Percentiles rank a stretch among this genome's conserved stretches.
Evolutionary conservation across 2,329 filamentous ascomycete genomes (phyloP).

Genomic region (Aspergillus glaucus): DNA sequence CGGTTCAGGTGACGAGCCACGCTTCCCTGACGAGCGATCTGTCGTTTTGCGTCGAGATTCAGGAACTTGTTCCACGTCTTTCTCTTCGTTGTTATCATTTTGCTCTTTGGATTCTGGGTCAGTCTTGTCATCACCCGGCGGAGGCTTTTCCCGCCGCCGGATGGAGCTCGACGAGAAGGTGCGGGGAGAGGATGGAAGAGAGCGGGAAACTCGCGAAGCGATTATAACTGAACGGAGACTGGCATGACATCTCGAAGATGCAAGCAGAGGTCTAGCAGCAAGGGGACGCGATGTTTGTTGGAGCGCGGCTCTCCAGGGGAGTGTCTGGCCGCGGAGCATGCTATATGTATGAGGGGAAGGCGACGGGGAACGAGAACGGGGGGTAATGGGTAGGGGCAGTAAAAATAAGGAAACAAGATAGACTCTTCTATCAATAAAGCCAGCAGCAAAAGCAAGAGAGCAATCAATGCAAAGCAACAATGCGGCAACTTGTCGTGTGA

Average conservation of each 20-base stretch:
- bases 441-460: background rate
- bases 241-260: constrained; percentile 27
- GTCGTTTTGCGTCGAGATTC: constrained; percentile 37
- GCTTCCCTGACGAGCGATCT: constrained; percentile 26
- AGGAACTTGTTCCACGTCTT: constrained; percentile 40
- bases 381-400: constrained; percentile 1
- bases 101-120: constrained; percentile 22
- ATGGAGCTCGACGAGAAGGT: constrained; percentile 42
- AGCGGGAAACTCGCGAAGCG: constrained; percentile 17
- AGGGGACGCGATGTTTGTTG: constrained; percentile 43
- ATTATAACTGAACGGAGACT: constrained; percentile 21
- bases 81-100: constrained; percentile 24
- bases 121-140: constrained; percentile 36
- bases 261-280: constrained; percentile 26
- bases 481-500: constrained; percentile 3
- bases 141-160: constrained; percentile 52
- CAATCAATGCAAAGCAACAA: background rate
- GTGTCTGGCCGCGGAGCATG: constrained; percentile 60
- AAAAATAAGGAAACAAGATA: constrained; percentile 4
- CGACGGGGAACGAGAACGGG: constrained; percentile 1
- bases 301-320: constrained; percentile 60
- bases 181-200: constrained; percentile 26
- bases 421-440: background rate
- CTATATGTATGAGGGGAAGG: constrained; percentile 24
- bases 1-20: constrained; percentile 18